These are phyloP conservation scores for Colletotrichum tropicicola DNA, from an alignment of 2,329 filamentous ascomycete genomes.

Conservation along the genomic window DNA sequence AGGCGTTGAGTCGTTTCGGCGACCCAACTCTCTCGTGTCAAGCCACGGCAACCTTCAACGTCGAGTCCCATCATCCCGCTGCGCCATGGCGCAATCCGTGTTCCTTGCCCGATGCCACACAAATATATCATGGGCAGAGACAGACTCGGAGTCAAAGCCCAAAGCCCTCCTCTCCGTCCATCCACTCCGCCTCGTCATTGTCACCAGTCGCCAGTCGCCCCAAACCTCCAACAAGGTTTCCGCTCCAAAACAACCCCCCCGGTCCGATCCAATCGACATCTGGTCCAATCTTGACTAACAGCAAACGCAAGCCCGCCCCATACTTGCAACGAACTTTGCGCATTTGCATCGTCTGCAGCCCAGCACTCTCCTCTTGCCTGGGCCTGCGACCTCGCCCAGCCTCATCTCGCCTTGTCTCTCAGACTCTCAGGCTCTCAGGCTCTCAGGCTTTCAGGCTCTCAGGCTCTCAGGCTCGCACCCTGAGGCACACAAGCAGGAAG, in stretches of 20 bases:
- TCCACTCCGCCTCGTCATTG: background rate
- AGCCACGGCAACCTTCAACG: conserved; percentile 7
- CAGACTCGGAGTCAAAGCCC: too few relatives aligned
- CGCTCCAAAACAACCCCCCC: conserved; percentile 13
- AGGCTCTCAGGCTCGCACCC: background rate
- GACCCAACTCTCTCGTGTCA: background rate
- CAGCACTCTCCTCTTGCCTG: background rate
- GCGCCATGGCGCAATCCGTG: conserved; percentile 25
- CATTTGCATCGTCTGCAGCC: conserved; percentile 17
- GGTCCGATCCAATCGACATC: conserved; percentile 9
- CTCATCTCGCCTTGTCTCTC: background rate
- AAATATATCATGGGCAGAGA: too few relatives aligned
- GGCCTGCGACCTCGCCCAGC: background rate
- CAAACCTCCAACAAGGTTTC: background rate
- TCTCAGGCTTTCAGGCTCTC: background rate
- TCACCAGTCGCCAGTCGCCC: background rate
- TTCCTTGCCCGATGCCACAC: background rate
- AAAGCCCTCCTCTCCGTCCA: background rate
- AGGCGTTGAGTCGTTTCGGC: background rate
- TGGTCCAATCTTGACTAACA: conserved; percentile 28
- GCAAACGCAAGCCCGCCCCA: conserved; percentile 26
- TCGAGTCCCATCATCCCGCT: conserved; percentile 15
- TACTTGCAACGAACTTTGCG: conserved; percentile 28
- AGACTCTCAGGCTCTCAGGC: background rate
- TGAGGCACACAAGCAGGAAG: background rate